Evolutionary conservation across 1,139 yeast species (phyloP), one percentile per base, ranked within the genome.

Genomic region (Taphrina sp.): DNA sequence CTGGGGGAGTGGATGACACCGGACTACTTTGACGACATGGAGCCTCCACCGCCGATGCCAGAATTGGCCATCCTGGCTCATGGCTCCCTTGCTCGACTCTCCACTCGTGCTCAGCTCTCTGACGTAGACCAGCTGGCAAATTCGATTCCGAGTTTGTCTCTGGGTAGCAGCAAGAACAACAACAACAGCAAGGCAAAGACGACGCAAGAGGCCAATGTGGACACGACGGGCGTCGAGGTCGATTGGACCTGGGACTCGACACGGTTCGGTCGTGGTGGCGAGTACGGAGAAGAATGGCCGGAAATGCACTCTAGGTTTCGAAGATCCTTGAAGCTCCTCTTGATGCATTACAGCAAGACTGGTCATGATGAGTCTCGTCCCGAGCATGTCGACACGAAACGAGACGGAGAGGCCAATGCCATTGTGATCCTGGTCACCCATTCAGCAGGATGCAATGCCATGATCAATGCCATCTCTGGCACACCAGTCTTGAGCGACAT

Each of bases 1-100:
- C 64, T 72, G 39, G 74, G 75, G 17, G 75, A 72, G 57, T 72
- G 74, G 74, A 68, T 68, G 57, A 70, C 71, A 1, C 66, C 71
- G 1, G 74, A 70, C 61, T 72, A 72, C 59, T 72, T 65, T 58
- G 56, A 64, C 5, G 64, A 65, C 41, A 64, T 64, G 14, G 43
- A 36, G 8, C 57, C 65, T 0, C 73, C 74, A 1, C 75, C 75
- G 8, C 71, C 72, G 1, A 67, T 54, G 56, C 57, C 16, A 60
- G 69, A 3, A 44, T 71, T 28, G 64, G 64, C 12, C 62, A 61
- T 14, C 56, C 65, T 22, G 61, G 72, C 14, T 51, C 58, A 34
- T 42, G 61, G 2, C 67, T 70, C 66, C 53, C 62, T 22, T 52
- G 26, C 42, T 56, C n/a, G n/a, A n/a, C n/a, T n/a, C n/a, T n/a